phyloP scores from a whole-genome alignment of 2,329 filamentous ascomycete genomes.

The Pyrenophora seminiperda region DNA sequence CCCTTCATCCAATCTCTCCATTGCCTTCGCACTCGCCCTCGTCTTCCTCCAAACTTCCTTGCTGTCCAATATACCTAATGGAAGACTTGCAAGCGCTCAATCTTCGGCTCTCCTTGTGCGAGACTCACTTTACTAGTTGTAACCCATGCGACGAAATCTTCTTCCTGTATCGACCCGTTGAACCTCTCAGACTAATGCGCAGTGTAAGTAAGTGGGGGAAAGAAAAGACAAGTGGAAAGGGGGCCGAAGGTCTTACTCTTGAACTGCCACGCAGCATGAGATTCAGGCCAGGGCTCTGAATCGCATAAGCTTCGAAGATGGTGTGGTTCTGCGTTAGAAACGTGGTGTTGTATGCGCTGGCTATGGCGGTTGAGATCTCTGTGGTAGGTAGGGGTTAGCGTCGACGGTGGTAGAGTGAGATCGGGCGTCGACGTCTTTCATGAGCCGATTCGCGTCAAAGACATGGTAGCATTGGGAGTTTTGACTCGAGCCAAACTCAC shows the following conservation, averaged over 20 bases:
- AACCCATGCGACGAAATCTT: background rate
- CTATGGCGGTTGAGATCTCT: slow-evolving; percentile 1
- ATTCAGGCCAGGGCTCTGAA: background rate
- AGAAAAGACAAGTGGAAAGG: background rate
- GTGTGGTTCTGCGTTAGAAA: background rate
- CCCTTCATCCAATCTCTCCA: background rate
- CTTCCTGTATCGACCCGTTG: background rate
- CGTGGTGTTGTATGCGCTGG: background rate
- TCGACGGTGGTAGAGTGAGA: background rate
- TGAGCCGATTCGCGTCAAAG: background rate
- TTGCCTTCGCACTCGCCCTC: background rate
- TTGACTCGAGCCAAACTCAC: background rate
- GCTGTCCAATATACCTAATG: background rate
- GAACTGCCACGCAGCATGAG: background rate
- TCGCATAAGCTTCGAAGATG: background rate
- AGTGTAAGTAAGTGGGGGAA: background rate
- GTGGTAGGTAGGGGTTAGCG: background rate
- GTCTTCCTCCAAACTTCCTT: background rate
- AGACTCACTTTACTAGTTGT: background rate
- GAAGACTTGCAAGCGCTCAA: slow-evolving; percentile 1
- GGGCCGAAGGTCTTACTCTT: background rate
- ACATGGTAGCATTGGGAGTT: background rate
- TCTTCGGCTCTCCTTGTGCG: background rate
- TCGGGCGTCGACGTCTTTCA: background rate
- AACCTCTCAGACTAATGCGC: background rate